phyloP scores from a whole-genome alignment of 495 filamentous ascomycete species.

The Astrothelium subdiscretum region DNA sequence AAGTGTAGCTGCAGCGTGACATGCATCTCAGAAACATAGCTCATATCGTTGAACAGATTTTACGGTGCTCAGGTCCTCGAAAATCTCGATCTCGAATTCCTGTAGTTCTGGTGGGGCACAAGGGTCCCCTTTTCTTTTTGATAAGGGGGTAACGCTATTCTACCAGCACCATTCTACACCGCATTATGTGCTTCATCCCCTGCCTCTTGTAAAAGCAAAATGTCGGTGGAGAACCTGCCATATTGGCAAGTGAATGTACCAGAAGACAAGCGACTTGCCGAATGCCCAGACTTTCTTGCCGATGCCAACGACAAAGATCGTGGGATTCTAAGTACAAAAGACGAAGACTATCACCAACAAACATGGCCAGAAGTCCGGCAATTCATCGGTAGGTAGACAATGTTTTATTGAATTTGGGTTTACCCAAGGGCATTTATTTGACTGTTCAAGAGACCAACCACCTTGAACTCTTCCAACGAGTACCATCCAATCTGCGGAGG shows the following conservation, averaged over 20 bases:
- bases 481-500: conserved; percentile 58
- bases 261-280: conserved; percentile 40
- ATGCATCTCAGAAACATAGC: too few relatives aligned
- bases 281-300: conserved; percentile 59
- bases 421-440: not conserved
- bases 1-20: too few relatives aligned
- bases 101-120: too few relatives aligned
- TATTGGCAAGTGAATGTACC: conserved; percentile 80
- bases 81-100: too few relatives aligned
- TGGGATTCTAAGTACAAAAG: conserved; percentile 52
- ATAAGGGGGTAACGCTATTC: too few relatives aligned
- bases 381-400: conserved; percentile 37
- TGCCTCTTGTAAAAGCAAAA: not conserved
- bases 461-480: conserved; percentile 60
- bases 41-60: too few relatives aligned
- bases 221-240: conserved; percentile 26
- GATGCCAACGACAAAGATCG: conserved; percentile 45
- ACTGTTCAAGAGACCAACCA: conserved; percentile 39
- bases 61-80: too few relatives aligned
- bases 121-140: too few relatives aligned
- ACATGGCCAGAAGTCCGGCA: conserved; percentile 53
- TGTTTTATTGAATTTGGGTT: not conserved
- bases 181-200: not conserved
- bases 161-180: too few relatives aligned
- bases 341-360: conserved; percentile 44